Evolutionary conservation across 2,329 filamentous ascomycete species (phyloP), one percentile per base, ranked within the genome.

Genomic region (Paraconiothyrium brasiliense): DNA sequence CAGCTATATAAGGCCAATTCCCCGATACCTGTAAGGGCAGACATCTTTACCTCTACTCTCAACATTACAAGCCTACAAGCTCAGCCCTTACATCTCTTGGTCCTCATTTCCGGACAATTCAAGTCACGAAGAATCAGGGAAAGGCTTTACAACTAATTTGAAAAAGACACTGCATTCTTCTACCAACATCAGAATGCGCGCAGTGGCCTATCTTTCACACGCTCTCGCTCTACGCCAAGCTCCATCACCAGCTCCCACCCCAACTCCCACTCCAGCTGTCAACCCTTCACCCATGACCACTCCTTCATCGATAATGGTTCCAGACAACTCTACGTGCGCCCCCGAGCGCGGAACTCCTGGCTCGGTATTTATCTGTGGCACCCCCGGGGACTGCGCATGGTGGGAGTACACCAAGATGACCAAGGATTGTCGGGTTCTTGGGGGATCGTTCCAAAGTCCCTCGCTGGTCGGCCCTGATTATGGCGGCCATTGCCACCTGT

Each of bases 151-250:
- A 6, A 30, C 4, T 4, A 30, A 30, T 30, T 30, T 30, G 27
- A 30, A 30, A 30, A 6, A 30, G 27, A 30, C 27, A 4, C 27
- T 30, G 4, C 27, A 4, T 30, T 30, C 27, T 6, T 46, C 20
- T 10, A 24, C 4, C 4, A 24, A 13, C 4, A 20, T 39, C 49
- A 32, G 7, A 22, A 54, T 54, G 51, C 51, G 51, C 22, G 39
- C 51, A 24, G 13, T 54, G n/a, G 37, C 35, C 35, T 54, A 54
- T 10, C 22, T 54, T 10, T 30, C 51, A 14, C 51, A 54, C 14
- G 51, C 35, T 8, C 51, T 54, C 13, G 51, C 22, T 11, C 37
- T 54, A 20, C 51, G 51, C 22, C 51, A 54, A 27, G 20, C n/a
- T 5, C 11, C 49, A 24, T 14, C 48, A 14, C 13, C 30, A 16